Conservation (phyloP, 164 flowering plant genomes). For the Protea cynaroides region DNA sequence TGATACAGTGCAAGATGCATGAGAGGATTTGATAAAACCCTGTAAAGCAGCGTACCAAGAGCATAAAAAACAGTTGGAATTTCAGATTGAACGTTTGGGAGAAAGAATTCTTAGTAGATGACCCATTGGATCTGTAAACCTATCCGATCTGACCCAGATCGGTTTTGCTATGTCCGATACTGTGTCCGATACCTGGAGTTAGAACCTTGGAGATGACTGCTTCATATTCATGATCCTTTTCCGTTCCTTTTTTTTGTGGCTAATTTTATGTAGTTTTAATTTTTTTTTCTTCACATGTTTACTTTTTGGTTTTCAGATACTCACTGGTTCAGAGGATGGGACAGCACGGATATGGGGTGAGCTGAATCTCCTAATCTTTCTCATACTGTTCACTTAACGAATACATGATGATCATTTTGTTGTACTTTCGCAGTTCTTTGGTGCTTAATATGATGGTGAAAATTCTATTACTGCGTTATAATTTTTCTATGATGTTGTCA, state of each 20-base stretch:
- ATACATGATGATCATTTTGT: neutral
- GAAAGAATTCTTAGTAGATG: too few species aligned
- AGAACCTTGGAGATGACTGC: too few species aligned
- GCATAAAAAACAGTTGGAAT: too few species aligned
- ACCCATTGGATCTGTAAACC: too few species aligned
- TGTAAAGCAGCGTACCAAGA: too few species aligned
- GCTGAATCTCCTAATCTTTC: neutral
- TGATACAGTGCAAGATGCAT: too few species aligned
- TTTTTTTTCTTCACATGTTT: constrained; percentile 8
- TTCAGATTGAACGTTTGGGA: too few species aligned
- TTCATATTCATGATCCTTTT: neutral
- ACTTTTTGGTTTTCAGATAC: constrained; percentile 43
- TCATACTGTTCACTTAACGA: neutral
- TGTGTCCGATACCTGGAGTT: too few species aligned
- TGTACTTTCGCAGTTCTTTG: neutral
- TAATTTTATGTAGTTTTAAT: neutral
- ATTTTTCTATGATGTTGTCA: neutral
- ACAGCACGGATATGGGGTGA: constrained; percentile 94
- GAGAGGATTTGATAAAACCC: too few species aligned
- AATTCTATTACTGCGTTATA: neutral
- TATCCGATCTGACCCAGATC: too few species aligned
- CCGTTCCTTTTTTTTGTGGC: neutral
- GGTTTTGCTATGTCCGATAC: too few species aligned
- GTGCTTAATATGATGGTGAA: neutral
- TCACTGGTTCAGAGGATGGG: constrained; percentile 98